Evolutionary conservation across 2,329 filamentous ascomycete genomes (phyloP).

Genomic region (Neonectria coccinea): DNA sequence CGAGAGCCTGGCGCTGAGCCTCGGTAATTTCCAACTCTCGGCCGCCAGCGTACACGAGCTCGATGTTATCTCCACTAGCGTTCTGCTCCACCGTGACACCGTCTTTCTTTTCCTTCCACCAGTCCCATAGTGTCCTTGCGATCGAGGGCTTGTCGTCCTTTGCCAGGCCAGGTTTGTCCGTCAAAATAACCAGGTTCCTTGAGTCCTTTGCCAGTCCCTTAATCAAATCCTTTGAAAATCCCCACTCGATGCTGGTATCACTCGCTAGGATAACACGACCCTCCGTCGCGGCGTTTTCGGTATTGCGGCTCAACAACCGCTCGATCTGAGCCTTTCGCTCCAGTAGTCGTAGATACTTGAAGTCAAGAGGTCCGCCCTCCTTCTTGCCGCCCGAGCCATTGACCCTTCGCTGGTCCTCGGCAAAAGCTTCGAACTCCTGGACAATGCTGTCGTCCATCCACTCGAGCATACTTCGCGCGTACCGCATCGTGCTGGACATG

Average conservation of each 20-base stretch:
- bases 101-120: slow-evolving; percentile 77
- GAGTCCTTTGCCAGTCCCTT: slow-evolving; percentile 79
- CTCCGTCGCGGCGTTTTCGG: slow-evolving; percentile 55
- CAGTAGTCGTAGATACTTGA: slow-evolving; percentile 84
- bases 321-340: slow-evolving; percentile 86
- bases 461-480: slow-evolving; percentile 94
- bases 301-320: slow-evolving; percentile 67
- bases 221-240: slow-evolving; percentile 87
- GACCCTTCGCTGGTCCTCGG: slow-evolving; percentile 62
- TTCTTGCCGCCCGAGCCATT: slow-evolving; percentile 63
- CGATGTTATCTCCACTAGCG: slow-evolving; percentile 67
- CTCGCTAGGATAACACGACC: slow-evolving; percentile 89
- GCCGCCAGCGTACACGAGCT: slow-evolving; percentile 75
- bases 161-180: slow-evolving; percentile 72
- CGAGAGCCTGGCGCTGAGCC: slow-evolving; percentile 72
- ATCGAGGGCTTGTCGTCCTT: slow-evolving; percentile 64
- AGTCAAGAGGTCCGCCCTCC: slow-evolving; percentile 84
- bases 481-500: slow-evolving; percentile 87
- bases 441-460: slow-evolving; percentile 99
- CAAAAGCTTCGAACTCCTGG: slow-evolving; percentile 85
- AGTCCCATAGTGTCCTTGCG: slow-evolving; percentile 81
- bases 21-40: slow-evolving; percentile 71
- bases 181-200: slow-evolving; percentile 87
- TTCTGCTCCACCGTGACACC: slow-evolving; percentile 70
- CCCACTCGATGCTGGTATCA: slow-evolving; percentile 92